These are phyloP conservation scores for Penicillium sclerotiorum DNA, from an alignment of 2,329 filamentous ascomycete species.

Conservation along the genomic window DNA sequence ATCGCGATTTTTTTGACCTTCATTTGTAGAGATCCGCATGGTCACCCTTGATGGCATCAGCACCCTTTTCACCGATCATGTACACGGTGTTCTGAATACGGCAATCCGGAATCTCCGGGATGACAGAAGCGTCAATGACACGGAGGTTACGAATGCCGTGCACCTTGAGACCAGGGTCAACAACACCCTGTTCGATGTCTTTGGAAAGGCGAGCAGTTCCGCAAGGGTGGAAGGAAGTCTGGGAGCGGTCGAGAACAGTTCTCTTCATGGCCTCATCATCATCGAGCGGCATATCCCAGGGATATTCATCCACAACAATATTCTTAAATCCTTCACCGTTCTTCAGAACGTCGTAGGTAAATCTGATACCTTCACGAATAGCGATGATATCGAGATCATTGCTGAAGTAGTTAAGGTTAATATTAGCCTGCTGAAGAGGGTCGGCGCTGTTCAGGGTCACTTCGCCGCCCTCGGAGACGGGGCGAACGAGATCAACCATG, in stretches of 20 bases:
- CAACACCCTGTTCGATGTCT: slow-evolving; percentile 54
- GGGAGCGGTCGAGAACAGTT: slow-evolving; percentile 57
- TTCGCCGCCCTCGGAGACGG: slow-evolving; percentile 46
- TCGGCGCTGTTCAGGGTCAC: slow-evolving; percentile 45
- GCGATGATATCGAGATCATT: slow-evolving; percentile 57
- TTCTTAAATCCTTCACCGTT: slow-evolving; percentile 57
- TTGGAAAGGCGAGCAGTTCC: slow-evolving; percentile 57
- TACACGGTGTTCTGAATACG: slow-evolving; percentile 61
- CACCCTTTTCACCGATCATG: slow-evolving; percentile 13
- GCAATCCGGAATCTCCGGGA: slow-evolving; percentile 57
- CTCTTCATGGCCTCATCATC: slow-evolving; percentile 59
- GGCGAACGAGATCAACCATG: slow-evolving; percentile 53
- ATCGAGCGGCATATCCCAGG: slow-evolving; percentile 60
- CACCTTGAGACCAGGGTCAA: slow-evolving; percentile 53
- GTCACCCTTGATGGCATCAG: background rate
- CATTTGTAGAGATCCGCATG: background rate
- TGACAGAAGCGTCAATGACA: slow-evolving; percentile 58
- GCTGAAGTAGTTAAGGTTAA: slow-evolving; percentile 50
- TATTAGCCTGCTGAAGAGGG: slow-evolving; percentile 38
- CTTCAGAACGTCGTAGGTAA: slow-evolving; percentile 55
- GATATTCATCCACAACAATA: slow-evolving; percentile 49
- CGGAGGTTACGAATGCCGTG: slow-evolving; percentile 56
- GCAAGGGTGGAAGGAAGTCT: slow-evolving; percentile 56
- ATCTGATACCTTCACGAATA: slow-evolving; percentile 60
- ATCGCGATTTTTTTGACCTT: too few relatives aligned